phyloP scores from a whole-genome alignment of 2,329 filamentous ascomycete genomes.

The Thermothelomyces thermophilus region DNA sequence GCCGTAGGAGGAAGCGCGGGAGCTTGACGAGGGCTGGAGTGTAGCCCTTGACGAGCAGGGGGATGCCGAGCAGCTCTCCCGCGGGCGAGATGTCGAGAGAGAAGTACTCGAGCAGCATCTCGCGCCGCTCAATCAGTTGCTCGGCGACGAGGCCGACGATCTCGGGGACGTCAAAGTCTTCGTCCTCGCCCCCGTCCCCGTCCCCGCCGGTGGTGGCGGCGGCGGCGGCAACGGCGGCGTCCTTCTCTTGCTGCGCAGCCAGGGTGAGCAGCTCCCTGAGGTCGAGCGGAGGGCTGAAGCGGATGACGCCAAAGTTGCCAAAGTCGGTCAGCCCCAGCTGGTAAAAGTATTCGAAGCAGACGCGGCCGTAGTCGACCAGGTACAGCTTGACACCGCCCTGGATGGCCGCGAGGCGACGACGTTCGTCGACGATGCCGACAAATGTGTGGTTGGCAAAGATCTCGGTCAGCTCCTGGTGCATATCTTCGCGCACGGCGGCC shows the following conservation, averaged over 20 bases:
- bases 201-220: too few species aligned
- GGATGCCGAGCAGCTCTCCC: conserved; percentile 72
- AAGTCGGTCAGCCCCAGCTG: conserved; percentile 93
- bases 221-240: conserved; percentile 27
- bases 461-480: conserved; percentile 81
- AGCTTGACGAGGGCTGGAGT: conserved; percentile 79
- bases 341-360: conserved; percentile 88
- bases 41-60: conserved; percentile 83
- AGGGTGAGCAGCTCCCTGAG: conserved; percentile 65
- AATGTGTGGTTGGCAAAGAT: conserved; percentile 85
- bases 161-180: conserved; percentile 59
- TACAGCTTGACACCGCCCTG: conserved; percentile 90
- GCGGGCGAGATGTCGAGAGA: conserved; percentile 71
- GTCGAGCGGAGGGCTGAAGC: conserved; percentile 68
- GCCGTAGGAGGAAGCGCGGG: conserved; percentile 75
- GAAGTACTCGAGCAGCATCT: conserved; percentile 93
- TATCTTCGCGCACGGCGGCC: conserved; percentile 68
- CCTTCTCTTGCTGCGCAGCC: conserved; percentile 64
- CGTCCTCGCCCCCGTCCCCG: conserved; percentile 31
- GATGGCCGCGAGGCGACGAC: conserved; percentile 80
- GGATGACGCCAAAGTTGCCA: conserved; percentile 83
- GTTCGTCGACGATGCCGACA: conserved; percentile 85
- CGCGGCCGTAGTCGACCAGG: conserved; percentile 85
- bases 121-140: conserved; percentile 66
- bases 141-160: conserved; percentile 59